phyloP scores from a whole-genome alignment of 2,329 filamentous ascomycete genomes.

The Clarireedia monteithiana region DNA sequence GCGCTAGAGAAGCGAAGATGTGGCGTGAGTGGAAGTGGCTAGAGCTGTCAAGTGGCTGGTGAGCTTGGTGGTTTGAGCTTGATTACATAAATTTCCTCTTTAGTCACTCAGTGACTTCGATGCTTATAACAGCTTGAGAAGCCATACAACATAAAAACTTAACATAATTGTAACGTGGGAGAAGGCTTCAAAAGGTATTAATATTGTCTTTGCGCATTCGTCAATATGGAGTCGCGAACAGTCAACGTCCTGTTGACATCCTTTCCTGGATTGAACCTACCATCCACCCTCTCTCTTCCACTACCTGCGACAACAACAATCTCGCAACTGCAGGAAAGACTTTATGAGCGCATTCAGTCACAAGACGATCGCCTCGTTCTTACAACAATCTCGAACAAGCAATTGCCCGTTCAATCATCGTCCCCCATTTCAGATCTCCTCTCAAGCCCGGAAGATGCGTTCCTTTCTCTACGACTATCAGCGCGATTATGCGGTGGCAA shows the following conservation, averaged over 20 bases:
- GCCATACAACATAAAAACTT: too few species aligned
- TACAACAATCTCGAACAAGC: conserved; percentile 72
- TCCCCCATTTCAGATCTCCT: conserved; percentile 56
- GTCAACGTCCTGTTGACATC: conserved; percentile 81
- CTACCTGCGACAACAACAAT: conserved; percentile 58
- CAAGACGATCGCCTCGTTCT: conserved; percentile 59
- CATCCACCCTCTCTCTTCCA: conserved; percentile 74
- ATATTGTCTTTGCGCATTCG: neutral
- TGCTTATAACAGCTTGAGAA: too few species aligned
- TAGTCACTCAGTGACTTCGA: neutral
- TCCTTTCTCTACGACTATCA: conserved; percentile 76
- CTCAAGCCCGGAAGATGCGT: conserved; percentile 47
- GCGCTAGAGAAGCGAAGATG: conserved; percentile 11
- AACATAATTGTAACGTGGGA: neutral
- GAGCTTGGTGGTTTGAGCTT: fast-evolving
- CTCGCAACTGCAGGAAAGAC: conserved; percentile 54
- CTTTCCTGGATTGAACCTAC: conserved; percentile 75
- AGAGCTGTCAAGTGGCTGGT: neutral
- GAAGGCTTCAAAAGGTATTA: neutral
- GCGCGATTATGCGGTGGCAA: conserved; percentile 84
- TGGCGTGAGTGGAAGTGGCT: conserved; percentile 4
- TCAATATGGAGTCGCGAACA: conserved; percentile 45
- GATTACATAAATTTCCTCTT: neutral
- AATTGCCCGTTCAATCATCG: conserved; percentile 48
- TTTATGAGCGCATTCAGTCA: conserved; percentile 54